Conservation (phyloP, 345 rosid species). For the Heritiera fomes region DNA sequence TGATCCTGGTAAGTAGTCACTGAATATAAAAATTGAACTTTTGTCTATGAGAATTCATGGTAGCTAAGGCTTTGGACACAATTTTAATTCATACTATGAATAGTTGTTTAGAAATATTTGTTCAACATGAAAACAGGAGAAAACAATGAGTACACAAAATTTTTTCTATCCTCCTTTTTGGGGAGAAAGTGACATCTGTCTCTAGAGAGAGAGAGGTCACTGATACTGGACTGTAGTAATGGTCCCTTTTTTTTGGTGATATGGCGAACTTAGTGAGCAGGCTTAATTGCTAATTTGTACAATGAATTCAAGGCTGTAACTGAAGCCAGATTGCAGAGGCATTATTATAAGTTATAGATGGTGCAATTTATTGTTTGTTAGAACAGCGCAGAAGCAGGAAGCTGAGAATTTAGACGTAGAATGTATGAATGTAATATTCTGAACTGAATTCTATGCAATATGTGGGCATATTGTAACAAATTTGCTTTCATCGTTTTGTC, state of each 20-base stretch:
- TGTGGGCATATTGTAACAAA: constrained; percentile 4
- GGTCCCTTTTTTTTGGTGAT: neutral
- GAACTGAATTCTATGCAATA: constrained; percentile 8
- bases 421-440: neutral
- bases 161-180: neutral
- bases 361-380: neutral
- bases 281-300: neutral
- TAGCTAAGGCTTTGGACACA: neutral
- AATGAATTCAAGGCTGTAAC: neutral
- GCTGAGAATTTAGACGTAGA: neutral
- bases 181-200: neutral
- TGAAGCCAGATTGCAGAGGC: neutral
- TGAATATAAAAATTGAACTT: neutral
- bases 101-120: neutral
- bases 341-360: neutral
- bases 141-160: neutral
- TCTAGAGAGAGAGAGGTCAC: too few species aligned
- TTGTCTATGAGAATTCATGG: neutral
- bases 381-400: neutral
- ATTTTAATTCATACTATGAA: neutral
- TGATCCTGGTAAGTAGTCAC: constrained; percentile 69
- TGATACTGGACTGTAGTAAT: neutral
- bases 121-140: neutral
- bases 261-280: neutral
- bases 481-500: neutral